Percentiles rank a stretch among this genome's conserved stretches.
Evolutionary conservation across 2,329 filamentous ascomycete species (phyloP).

Genomic region (Aaosphaeria pasadenensis): DNA sequence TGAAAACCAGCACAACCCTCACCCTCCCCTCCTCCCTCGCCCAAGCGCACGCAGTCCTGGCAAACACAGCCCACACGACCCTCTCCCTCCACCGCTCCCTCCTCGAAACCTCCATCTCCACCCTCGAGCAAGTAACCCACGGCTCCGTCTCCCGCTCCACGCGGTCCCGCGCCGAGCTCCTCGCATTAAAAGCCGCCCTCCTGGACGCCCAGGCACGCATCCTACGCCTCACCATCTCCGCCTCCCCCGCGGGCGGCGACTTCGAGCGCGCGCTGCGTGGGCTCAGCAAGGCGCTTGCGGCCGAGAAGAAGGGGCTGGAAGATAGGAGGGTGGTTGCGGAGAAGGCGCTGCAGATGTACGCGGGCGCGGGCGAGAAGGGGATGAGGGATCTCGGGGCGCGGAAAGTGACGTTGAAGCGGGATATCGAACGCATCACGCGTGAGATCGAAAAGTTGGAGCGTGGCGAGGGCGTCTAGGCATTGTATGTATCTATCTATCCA

Average conservation of each 20-base stretch:
- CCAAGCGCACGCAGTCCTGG: constrained; percentile 26
- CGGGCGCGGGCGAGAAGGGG: constrained; percentile 28
- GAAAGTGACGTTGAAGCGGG: constrained; percentile 34
- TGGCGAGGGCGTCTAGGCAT: constrained; percentile 1
- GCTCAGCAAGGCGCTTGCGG: constrained; percentile 28
- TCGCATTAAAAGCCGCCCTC: constrained; percentile 40
- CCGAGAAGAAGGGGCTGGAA: constrained; percentile 24
- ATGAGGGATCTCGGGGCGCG: constrained; percentile 39
- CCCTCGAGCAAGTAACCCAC: constrained; percentile 48
- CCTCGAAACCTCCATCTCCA: constrained; percentile 38
- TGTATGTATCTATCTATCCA: not conserved
- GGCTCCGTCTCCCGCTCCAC: constrained; percentile 41
- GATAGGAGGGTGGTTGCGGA: constrained; percentile 31
- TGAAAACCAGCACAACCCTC: constrained; percentile 10
- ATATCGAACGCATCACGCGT: constrained; percentile 29
- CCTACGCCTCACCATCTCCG: no score
- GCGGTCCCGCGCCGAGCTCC: constrained; percentile 43
- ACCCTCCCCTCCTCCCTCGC: constrained; percentile 23
- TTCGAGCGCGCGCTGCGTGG: constrained; percentile 21
- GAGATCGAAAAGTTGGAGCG: constrained; percentile 29
- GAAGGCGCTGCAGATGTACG: constrained; percentile 36
- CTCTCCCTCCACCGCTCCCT: constrained; percentile 36
- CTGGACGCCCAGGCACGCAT: constrained; percentile 39
- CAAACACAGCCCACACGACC: constrained; percentile 30
- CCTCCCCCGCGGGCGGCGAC: no score